Evolutionary conservation across 148 eudicot species (phyloP).

Genomic region (Heliosperma pusillum): DNA sequence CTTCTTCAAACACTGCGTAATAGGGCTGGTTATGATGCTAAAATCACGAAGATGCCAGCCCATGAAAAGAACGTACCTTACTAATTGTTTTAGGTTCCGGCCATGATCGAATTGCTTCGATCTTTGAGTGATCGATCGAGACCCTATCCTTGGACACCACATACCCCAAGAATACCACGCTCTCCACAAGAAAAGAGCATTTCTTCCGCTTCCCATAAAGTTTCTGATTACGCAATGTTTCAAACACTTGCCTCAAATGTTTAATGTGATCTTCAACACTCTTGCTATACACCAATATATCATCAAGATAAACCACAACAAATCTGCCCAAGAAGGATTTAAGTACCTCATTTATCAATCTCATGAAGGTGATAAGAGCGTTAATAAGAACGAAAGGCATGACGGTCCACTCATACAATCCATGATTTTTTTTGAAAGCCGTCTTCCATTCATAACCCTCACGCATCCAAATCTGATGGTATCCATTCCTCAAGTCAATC

Average conservation of each 20-base stretch:
- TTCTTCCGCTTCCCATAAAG: not conserved
- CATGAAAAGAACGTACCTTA: not conserved
- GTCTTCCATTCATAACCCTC: not conserved
- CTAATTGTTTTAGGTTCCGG: not conserved
- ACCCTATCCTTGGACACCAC: not conserved
- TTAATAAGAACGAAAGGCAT: constrained; percentile 1
- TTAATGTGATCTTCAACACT: not conserved
- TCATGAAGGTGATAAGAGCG: not conserved
- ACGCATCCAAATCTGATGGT: not conserved
- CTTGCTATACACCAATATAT: not conserved
- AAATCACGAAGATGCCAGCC: not conserved
- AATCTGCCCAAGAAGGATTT: too few species aligned
- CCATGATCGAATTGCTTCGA: not conserved
- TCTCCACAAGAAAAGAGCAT: not conserved
- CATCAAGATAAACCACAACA: too few species aligned
- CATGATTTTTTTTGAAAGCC: not conserved
- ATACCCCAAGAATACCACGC: not conserved
- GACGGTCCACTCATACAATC: not conserved
- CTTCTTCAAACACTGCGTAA: not conserved
- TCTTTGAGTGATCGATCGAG: not conserved
- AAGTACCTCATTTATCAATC: not conserved
- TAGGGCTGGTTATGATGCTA: not conserved
- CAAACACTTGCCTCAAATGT: not conserved
- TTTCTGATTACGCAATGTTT: not conserved
- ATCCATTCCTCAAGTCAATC: too few species aligned